Evolutionary conservation across 768 basidiomycete species (phyloP).

Genomic region (Tulasnella sp.): DNA sequence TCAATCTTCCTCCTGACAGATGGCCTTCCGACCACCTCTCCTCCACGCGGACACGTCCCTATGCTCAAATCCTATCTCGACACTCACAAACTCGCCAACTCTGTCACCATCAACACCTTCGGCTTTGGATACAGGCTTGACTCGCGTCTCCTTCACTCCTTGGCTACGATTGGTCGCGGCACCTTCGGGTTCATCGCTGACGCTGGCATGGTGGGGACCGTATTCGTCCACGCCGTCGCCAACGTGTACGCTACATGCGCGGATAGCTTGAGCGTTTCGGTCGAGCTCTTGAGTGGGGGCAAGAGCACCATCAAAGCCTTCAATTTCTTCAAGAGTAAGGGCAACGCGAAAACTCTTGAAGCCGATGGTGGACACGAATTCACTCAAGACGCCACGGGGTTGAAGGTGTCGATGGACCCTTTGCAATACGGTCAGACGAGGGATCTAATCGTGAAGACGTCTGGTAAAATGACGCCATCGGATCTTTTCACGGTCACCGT

Average conservation of each 20-base stretch:
- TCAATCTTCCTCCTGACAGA: conserved; percentile 19
- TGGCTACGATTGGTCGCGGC: conserved; percentile 15
- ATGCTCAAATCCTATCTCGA: conserved; percentile 19
- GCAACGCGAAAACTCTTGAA: neutral
- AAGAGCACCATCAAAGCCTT: neutral
- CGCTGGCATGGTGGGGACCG: conserved; percentile 19
- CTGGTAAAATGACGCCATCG: neutral
- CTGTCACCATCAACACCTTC: conserved; percentile 18
- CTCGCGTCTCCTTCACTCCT: conserved; percentile 16
- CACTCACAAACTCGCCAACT: neutral
- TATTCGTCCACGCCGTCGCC: conserved; percentile 20
- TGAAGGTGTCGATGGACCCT: neutral
- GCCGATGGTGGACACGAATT: conserved; percentile 5
- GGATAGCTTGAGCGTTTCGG: neutral
- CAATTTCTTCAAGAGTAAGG: neutral
- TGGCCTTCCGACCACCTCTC: conserved; percentile 17
- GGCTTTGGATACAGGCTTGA: conserved; percentile 20
- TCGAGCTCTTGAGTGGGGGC: conserved; percentile 2
- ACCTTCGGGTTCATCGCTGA: conserved; percentile 18
- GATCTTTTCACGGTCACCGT: too few species aligned
- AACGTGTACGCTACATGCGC: conserved; percentile 20
- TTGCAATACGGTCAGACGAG: conserved; percentile 20
- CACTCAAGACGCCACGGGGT: conserved; percentile 1
- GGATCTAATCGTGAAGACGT: conserved; percentile 15
- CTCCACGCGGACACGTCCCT: conserved; percentile 17